Base-by-base conservation (phyloP, 495 filamentous ascomycete species). In the Penicillium dipodomyicola region DNA sequence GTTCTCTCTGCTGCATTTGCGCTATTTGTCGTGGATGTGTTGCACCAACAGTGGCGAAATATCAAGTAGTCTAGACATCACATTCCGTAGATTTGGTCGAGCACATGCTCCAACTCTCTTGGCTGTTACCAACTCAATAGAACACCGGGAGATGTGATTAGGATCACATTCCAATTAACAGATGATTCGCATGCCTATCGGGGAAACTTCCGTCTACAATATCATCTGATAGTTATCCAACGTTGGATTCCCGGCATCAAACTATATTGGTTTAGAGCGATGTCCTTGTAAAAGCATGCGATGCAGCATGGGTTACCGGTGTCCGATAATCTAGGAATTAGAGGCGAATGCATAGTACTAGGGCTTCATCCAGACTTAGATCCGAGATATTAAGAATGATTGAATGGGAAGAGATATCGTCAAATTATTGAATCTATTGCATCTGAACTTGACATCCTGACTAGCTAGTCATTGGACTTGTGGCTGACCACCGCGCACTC, bases 161-260 rank as follows among this genome's bases (percentile, higher is more conserved):
- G 11, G 5, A 33, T 39, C 35, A 39, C 35, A 39, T 39, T 39
- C 6, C 15, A 39, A 9, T 37, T 15, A 7, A 66, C 81, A 85
- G 37, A 85, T 80, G 60, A 89, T 87, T 70, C 87, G 84, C 4
- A 86, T 91, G 35, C 88, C 6, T 17, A 39, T 17, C 7, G 35
- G 7, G 3, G 35, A n/a, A 7, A 17, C 35, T 39, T 17, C 22
- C 22, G 2, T 39, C 35, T n/a, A 8, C 35, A 39, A 17, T 39
- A 9, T 39, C 35, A 39, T 39, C 15, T 39, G 35, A 39, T 39
- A 39, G 8, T 17, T 7, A 39, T 39, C 8, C n/a, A n/a, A 37
- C 8, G 2, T 39, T 17, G 15, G 2, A 39, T 39, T 17, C 14
- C 5, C 1, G 14, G 33, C 5, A 33, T 33, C 11, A 33, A 35